Evolutionary conservation across 2,329 filamentous ascomycete species (phyloP), one percentile per base, ranked within the genome.

Genomic region (Pestalotiopsis sp.): DNA sequence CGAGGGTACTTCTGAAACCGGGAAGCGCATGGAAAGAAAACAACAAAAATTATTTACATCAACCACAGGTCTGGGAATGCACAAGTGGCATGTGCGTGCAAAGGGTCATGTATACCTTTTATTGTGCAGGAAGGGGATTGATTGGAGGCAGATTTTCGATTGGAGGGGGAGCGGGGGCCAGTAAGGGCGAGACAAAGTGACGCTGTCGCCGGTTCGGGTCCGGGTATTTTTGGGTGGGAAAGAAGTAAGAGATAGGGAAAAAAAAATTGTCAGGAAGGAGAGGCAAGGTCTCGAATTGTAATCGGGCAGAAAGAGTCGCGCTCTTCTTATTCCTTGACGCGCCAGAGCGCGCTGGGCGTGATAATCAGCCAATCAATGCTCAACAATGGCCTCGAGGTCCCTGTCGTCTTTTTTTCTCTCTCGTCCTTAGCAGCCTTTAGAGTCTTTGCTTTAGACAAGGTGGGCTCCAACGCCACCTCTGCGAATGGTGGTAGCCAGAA

Each of bases 281-380:
- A 77, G 72, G 73, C 69, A 64, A 63, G 61, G 65, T 75, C 73
- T 73, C 74, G 65, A 67, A 59, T 67, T 59, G 56, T 60, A 75
- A 76, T 78, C 76, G 76, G 71, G 72, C 74, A 73, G 75, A 75
- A 64, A 73, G 74, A 74, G 71, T 76, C 78, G 76, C 78, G 77
- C 75, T 36, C 78, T 78, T 80, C 77, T 79, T 82, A 82, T 82
- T 82, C 82, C 80, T 83, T 82, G 77, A 64, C 75, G 78, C 77
- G 74, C 74, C 73, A 67, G 49, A 59, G 52, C 65, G 65, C 65
- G 65, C 52, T 60, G 65, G 31, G 41, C 65, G 27, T 20, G n/a
- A 11, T 14, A 13, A 14, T 36, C 31, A 36, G 9, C 59, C n/a
- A 66, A 58, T 66, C 63, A 66, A n/a, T 23, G 64, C 41, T 27